phyloP scores from a whole-genome alignment of 2,329 filamentous ascomycete species.

The Cladorrhinum sp. region DNA sequence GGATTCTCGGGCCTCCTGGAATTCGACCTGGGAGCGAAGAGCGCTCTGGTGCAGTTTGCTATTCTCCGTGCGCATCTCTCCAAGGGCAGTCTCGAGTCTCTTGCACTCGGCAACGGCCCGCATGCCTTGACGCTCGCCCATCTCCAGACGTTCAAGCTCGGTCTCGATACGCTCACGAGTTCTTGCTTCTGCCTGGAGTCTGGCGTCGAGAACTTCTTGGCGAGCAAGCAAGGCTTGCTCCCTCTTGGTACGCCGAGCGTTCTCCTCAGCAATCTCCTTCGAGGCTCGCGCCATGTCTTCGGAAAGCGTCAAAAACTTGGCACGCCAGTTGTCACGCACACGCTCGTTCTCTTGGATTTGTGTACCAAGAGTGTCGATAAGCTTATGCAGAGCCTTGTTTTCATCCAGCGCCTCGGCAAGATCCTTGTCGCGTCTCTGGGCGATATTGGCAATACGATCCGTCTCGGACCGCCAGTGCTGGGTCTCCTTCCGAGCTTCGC shows the following conservation, averaged over 20 bases:
- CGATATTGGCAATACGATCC: constrained; percentile 54
- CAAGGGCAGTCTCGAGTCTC: constrained; percentile 53
- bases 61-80: constrained; percentile 63
- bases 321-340: constrained; percentile 77
- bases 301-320: constrained; percentile 81
- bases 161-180: constrained; percentile 64
- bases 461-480: constrained; percentile 61
- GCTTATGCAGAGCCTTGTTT: constrained; percentile 71
- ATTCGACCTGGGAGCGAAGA: constrained; percentile 72
- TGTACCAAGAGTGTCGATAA: constrained; percentile 68
- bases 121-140: constrained; percentile 63
- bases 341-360: constrained; percentile 85
- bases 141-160: constrained; percentile 64
- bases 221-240: constrained; percentile 76
- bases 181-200: constrained; percentile 70
- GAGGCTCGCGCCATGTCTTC: constrained; percentile 80
- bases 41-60: constrained; percentile 68
- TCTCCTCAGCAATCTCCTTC: constrained; percentile 78
- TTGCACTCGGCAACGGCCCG: constrained; percentile 61
- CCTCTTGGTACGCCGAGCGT: constrained; percentile 71
- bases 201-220: constrained; percentile 74
- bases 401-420: constrained; percentile 49
- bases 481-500: constrained; percentile 53
- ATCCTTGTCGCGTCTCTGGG: constrained; percentile 48
- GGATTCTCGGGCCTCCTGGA: constrained; percentile 77